Evolutionary conservation across 2,329 filamentous ascomycete genomes (phyloP), one percentile per base, ranked within the genome.

Genomic region (Ascochyta viciae-villosae): DNA sequence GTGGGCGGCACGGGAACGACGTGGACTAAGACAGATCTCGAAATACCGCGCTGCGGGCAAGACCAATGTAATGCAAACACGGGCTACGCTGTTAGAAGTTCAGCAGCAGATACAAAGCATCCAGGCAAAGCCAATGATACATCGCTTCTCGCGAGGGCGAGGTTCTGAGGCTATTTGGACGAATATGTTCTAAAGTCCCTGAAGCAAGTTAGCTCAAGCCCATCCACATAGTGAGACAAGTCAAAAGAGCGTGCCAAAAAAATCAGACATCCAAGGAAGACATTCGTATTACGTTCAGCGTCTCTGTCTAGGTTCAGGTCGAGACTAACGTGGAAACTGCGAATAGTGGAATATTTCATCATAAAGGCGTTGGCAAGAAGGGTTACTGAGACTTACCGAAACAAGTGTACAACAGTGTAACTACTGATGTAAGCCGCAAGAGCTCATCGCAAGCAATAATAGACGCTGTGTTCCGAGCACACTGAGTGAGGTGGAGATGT

Each of bases 251-350:
- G 13, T 44, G 15, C 16, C 24, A 9, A 43, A 10, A 2, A 26
- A 7, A 58, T 58, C 55, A 58, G 55, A 58, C 55, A 58, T 58
- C 55, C 55, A 58, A 58, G 55, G 55, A 58, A 58, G 50, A 50
- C 49, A 52, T 57, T 50, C 47, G 44, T 49, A 50, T 51, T 51
- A 38, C 54, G 54, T 51, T 57, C 54, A 57, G 49, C 40, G 49
- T 23, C 49, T 57, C 54, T 26, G 50, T 57, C 40, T 46, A 57
- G 54, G 54, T 57, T 57, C 54, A 42, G 19, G 54, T 57, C 44
- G 54, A 57, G 49, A 53, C 46, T 58, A 53, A 52, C 55, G 55
- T 58, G 55, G 55, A 58, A 58, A 58, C 55, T 58, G 55, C 55
- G 55, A 58, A 58, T 54, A 50, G 42, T 47, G 55, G 46, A 58